Conservation (phyloP, 169 alveolate species). For the Babesia bovis region DNA sequence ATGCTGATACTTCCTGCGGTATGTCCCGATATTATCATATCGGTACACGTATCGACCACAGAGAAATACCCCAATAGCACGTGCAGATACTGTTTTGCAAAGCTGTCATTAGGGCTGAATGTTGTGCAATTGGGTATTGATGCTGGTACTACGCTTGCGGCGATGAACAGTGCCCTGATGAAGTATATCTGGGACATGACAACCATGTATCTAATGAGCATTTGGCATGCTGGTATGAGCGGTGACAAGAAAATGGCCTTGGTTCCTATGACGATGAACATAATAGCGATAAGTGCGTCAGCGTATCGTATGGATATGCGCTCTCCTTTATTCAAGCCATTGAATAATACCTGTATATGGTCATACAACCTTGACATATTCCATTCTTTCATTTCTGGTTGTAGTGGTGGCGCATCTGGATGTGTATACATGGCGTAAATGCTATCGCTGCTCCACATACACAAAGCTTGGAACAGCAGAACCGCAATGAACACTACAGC, state of each 20-base stretch:
- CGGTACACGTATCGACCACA: constrained; percentile 71
- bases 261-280: constrained; percentile 24
- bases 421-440: neutral
- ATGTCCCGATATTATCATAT: constrained; percentile 78
- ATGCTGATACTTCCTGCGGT: constrained; percentile 61
- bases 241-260: constrained; percentile 68
- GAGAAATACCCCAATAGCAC: constrained; percentile 58
- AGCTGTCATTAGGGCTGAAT: constrained; percentile 5
- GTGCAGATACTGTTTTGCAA: constrained; percentile 9
- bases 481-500: neutral
- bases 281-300: constrained; percentile 36
- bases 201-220: constrained; percentile 51
- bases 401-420: constrained; percentile 10
- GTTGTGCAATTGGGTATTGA: constrained; percentile 62
- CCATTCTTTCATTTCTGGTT: constrained; percentile 34
- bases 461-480: constrained; percentile 16
- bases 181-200: constrained; percentile 59
- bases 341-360: constrained; percentile 63
- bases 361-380: constrained; percentile 65
- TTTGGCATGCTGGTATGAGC: constrained; percentile 37
- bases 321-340: neutral
- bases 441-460: constrained; percentile 40
- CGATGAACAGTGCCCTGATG: constrained; percentile 68
- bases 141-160: constrained; percentile 72
- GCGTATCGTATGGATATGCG: constrained; percentile 23